Conservation (phyloP, 257 asterid genomes). For the Solanum lycopersicoides region DNA sequence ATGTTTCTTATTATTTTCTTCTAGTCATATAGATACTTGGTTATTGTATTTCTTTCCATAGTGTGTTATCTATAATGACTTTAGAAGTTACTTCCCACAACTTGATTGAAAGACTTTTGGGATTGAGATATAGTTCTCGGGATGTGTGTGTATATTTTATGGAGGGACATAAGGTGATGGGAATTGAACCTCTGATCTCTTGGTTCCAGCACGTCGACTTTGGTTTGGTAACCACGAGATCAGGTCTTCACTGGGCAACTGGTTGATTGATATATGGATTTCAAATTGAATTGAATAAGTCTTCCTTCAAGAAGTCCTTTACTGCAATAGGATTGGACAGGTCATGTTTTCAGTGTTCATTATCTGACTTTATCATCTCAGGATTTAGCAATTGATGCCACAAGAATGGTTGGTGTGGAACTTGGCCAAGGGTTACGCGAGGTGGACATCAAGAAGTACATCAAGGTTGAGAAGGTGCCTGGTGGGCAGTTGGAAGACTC, state of each 20-base stretch:
- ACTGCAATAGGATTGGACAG: background rate
- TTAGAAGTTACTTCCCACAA: background rate
- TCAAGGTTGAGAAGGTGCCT: conserved; percentile 92
- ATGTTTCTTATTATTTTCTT: background rate
- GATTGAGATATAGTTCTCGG: background rate
- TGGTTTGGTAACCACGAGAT: background rate
- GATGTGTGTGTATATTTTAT: background rate
- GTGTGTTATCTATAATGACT: background rate
- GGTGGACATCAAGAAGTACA: conserved; percentile 89
- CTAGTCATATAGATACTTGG: background rate
- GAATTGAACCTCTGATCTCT: background rate
- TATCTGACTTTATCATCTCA: conserved; percentile 12
- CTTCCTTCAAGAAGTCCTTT: background rate
- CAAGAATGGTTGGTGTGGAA: conserved; percentile 80
- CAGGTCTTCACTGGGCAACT: background rate
- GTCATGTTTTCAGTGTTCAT: background rate
- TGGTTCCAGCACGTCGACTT: background rate
- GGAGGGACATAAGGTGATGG: background rate
- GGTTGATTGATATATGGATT: background rate
- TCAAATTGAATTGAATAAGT: background rate
- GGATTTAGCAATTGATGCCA: conserved; percentile 92
- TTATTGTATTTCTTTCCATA: background rate
- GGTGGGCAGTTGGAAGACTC: conserved; percentile 98
- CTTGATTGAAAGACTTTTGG: background rate
- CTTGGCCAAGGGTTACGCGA: conserved; percentile 88